These are phyloP conservation scores for Saccharomyces hybrid DNA, from an alignment of 1,139 yeast genomes.

Conservation along the genomic window DNA sequence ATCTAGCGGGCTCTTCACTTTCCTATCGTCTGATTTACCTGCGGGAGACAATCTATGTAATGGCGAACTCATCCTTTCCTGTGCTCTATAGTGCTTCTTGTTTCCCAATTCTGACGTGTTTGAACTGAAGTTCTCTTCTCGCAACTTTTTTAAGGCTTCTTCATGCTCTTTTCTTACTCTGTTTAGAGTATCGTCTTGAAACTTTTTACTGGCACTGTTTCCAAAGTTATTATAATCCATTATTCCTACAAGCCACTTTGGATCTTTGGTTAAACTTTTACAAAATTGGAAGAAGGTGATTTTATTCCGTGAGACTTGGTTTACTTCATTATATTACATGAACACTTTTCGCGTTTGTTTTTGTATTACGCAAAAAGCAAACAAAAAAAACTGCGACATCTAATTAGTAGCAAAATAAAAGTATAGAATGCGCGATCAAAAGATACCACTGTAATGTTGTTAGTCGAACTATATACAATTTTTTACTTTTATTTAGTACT, in stretches of 20 bases:
- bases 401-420: neutral
- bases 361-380: neutral
- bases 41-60: neutral
- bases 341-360: neutral
- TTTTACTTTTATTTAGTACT: neutral
- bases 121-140: neutral
- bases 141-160: neutral
- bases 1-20: constrained; percentile 2
- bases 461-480: neutral
- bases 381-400: neutral
- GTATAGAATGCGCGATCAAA: neutral
- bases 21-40: neutral
- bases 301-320: neutral
- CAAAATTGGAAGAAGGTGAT: neutral
- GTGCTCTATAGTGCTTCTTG: neutral
- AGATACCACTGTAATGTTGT: neutral
- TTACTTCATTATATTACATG: neutral
- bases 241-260: neutral
- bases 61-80: neutral
- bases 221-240: neutral
- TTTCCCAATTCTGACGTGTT: neutral
- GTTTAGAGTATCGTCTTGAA: constrained; percentile 4
- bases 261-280: neutral
- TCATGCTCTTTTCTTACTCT: constrained; percentile 4
- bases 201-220: neutral